phyloP scores from a whole-genome alignment of 139 green algal genomes.

The Pedinophyceae sp. region DNA sequence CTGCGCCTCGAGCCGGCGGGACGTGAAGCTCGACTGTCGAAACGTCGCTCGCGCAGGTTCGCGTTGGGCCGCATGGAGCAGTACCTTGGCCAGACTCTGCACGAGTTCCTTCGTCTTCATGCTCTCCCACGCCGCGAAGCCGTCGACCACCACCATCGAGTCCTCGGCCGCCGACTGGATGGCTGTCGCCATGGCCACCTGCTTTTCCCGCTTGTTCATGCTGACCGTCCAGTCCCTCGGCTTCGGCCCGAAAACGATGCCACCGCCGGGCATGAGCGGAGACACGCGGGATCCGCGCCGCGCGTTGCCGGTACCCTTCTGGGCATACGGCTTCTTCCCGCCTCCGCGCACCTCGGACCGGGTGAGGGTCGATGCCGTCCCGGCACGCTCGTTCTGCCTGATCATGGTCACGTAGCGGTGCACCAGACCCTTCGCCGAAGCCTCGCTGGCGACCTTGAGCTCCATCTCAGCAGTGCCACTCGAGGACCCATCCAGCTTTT shows the following conservation, averaged over 20 bases:
- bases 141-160: slow-evolving; percentile 70
- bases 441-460: slow-evolving; percentile 47
- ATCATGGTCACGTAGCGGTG: slow-evolving; percentile 78
- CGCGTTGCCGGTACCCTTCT: slow-evolving; percentile 93
- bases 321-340: slow-evolving; percentile 88
- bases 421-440: slow-evolving; percentile 70
- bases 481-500: slow-evolving; percentile 35
- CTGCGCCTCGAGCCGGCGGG: no score
- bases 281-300: slow-evolving; percentile 61
- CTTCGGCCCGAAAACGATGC: slow-evolving; percentile 94
- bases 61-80: no score
- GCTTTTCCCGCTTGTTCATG: slow-evolving; percentile 99
- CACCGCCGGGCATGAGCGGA: slow-evolving; percentile 78
- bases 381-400: slow-evolving; percentile 55
- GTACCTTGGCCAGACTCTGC: background rate
- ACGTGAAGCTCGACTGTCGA: no score
- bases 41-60: no score
- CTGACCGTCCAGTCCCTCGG: slow-evolving; percentile 89
- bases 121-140: background rate
- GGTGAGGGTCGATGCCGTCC: slow-evolving; percentile 76
- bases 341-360: slow-evolving; percentile 82
- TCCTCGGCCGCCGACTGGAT: slow-evolving; percentile 69
- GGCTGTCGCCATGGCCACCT: slow-evolving; percentile 79
- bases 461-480: slow-evolving; percentile 40
- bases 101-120: background rate